Evolutionary conservation across 164 flowering plant genomes (phyloP).

Genomic region (Warburgia ugandensis): DNA sequence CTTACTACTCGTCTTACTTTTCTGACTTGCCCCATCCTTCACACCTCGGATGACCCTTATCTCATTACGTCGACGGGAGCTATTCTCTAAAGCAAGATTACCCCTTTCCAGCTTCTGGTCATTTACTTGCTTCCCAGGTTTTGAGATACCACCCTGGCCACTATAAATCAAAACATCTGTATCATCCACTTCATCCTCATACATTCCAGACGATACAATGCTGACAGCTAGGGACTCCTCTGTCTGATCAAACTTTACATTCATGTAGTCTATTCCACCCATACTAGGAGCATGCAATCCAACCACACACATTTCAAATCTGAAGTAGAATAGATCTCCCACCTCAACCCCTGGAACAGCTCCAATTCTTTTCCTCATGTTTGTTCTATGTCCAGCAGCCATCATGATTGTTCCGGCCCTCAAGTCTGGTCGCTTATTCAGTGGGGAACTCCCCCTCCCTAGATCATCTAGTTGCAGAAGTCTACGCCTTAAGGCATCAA

Average conservation of each 20-base stretch:
- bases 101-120: conserved; percentile 53
- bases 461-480: conserved; percentile 22
- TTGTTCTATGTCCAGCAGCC: conserved; percentile 29
- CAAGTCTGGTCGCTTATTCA: conserved; percentile 29
- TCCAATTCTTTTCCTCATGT: conserved; percentile 33
- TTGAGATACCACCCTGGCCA: conserved; percentile 39
- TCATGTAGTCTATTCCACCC: conserved; percentile 47
- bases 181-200: conserved; percentile 38
- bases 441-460: neutral
- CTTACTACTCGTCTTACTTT: conserved; percentile 18
- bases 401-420: conserved; percentile 26
- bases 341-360: conserved; percentile 40
- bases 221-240: conserved; percentile 41
- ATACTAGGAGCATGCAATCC: conserved; percentile 40
- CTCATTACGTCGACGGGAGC: conserved; percentile 32
- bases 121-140: conserved; percentile 12
- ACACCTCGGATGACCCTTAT: conserved; percentile 41
- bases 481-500: conserved; percentile 25
- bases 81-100: conserved; percentile 45
- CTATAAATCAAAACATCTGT: conserved; percentile 39
- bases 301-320: conserved; percentile 41
- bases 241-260: conserved; percentile 16
- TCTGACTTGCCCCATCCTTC: conserved; percentile 21
- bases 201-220: conserved; percentile 48
- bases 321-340: conserved; percentile 42